Evolutionary conservation across 1,284 basidiomycete genomes (phyloP).

Genomic region (Boletellus sp.): DNA sequence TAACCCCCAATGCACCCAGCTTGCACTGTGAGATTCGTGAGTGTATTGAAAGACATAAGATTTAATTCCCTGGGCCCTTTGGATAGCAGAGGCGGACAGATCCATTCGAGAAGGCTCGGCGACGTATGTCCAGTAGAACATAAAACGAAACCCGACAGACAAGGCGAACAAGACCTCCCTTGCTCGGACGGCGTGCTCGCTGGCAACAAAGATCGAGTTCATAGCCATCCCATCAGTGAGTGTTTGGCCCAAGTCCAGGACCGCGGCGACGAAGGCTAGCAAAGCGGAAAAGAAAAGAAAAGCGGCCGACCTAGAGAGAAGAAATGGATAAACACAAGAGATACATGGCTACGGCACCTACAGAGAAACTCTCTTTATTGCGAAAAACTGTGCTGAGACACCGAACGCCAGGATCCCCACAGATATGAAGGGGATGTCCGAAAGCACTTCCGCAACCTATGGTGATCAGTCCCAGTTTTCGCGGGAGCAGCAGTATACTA

Average conservation of each 20-base stretch:
- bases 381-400: slow-evolving; percentile 58
- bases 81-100: slow-evolving; percentile 18
- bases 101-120: slow-evolving; percentile 52
- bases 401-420: slow-evolving; percentile 65
- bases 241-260: slow-evolving; percentile 61
- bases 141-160: slow-evolving; percentile 54
- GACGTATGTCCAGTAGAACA: slow-evolving; percentile 69
- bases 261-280: slow-evolving; percentile 57
- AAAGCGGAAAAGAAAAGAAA: slow-evolving; percentile 57
- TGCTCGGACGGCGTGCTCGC: slow-evolving; percentile 41
- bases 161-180: slow-evolving; percentile 61
- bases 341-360: slow-evolving; percentile 34
- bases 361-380: slow-evolving; percentile 56
- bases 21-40: slow-evolving; percentile 46
- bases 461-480: slow-evolving; percentile 9
- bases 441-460: slow-evolving; percentile 59
- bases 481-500: slow-evolving; percentile 6
- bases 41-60: slow-evolving; percentile 20
- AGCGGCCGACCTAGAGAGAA: slow-evolving; percentile 42
- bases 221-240: slow-evolving; percentile 40
- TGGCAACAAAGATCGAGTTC: slow-evolving; percentile 21
- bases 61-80: slow-evolving; percentile 14
- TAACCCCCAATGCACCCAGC: slow-evolving; percentile 62
- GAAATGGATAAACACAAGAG: slow-evolving; percentile 3
- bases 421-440: slow-evolving; percentile 66